phyloP scores from a whole-genome alignment of 331 rosid species.

The Cydonia oblonga region DNA sequence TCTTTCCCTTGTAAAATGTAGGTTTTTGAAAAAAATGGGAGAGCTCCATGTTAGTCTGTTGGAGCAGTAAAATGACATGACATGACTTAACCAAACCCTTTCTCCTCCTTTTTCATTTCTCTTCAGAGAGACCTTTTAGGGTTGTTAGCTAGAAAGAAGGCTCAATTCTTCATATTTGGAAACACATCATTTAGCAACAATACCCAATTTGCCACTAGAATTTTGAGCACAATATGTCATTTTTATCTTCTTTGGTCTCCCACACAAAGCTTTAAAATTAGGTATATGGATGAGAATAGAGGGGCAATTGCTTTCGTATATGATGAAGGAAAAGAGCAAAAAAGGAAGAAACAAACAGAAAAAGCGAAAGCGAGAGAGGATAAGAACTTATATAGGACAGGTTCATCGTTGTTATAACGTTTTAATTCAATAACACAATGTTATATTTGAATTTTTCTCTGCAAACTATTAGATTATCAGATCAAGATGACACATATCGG shows the following conservation, averaged over 20 bases:
- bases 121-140: background rate
- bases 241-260: background rate
- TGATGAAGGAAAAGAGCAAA: constrained; percentile 17
- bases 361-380: background rate
- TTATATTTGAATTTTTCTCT: too few species aligned
- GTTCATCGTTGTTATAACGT: too few species aligned
- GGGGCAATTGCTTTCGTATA: constrained; percentile 33
- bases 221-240: background rate
- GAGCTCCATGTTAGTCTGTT: background rate
- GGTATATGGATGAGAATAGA: constrained; percentile 40
- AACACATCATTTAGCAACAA: background rate
- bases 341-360: background rate
- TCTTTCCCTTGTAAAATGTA: background rate
- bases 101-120: background rate
- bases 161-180: background rate
- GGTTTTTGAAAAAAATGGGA: background rate
- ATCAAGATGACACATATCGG: too few species aligned
- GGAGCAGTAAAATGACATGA: background rate
- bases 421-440: background rate
- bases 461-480: rapidly evolving
- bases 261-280: constrained; percentile 1
- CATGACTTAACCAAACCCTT: background rate
- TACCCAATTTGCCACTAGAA: background rate
- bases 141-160: background rate
- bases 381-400: too few species aligned